These are phyloP conservation scores for Selaginella moellendorffii DNA, from an alignment of 75 land plant species.

Conservation along the genomic window DNA sequence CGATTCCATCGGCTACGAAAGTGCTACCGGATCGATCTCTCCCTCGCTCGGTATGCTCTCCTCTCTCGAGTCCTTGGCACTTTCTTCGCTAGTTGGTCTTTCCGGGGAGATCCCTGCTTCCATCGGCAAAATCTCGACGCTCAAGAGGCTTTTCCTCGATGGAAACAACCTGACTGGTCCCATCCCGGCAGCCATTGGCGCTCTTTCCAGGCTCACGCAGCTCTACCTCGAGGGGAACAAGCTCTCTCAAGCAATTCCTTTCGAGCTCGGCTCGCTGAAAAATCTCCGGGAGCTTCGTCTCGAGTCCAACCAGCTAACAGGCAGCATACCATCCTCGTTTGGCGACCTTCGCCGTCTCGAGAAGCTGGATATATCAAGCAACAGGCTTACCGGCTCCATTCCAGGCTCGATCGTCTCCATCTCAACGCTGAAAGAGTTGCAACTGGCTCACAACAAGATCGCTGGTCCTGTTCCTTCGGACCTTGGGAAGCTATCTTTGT, in stretches of 20 bases:
- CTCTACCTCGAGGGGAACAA: neutral
- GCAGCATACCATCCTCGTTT: neutral
- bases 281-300: neutral
- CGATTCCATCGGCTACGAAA: constrained; percentile 1
- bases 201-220: neutral
- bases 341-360: neutral
- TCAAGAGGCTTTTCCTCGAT: neutral
- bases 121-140: neutral
- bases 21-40: constrained; percentile 4
- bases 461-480: neutral
- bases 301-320: neutral
- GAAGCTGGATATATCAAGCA: neutral
- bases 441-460: neutral
- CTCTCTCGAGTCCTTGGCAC: neutral
- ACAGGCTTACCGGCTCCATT: neutral
- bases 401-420: neutral
- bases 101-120: constrained; percentile 51
- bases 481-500: neutral
- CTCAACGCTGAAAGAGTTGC: neutral
- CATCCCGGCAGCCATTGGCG: neutral
- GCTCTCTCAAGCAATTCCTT: neutral
- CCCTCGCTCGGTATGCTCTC: constrained; percentile 1
- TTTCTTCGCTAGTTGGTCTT: neutral
- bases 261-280: neutral
- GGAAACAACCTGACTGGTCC: neutral